Conservation (phyloP, 1,284 basidiomycete species). For the Tilletia horrida region DNA sequence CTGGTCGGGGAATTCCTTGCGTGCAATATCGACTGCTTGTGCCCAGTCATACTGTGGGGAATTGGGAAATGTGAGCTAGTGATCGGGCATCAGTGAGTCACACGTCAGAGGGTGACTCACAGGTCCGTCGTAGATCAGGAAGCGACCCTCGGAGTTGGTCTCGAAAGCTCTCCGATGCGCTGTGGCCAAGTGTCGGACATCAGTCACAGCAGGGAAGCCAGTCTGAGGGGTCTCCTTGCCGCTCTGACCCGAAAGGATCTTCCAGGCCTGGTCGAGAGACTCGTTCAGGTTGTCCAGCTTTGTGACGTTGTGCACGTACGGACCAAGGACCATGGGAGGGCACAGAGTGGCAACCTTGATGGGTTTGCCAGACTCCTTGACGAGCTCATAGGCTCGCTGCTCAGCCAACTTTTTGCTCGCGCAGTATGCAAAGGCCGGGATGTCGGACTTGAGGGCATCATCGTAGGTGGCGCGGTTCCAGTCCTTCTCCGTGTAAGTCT, state of each 20-base stretch:
- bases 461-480: constrained; percentile 64
- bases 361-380: constrained; percentile 26
- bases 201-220: not conserved
- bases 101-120: no score
- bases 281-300: constrained; percentile 61
- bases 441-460: constrained; percentile 34
- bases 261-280: constrained; percentile 57
- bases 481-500: constrained; percentile 58
- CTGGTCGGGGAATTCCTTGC: constrained; percentile 29
- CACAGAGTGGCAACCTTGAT: not conserved
- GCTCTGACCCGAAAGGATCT: constrained; percentile 56
- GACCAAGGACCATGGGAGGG: constrained; percentile 50
- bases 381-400: constrained; percentile 56
- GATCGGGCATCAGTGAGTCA: no score
- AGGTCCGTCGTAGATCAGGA: constrained; percentile 17
- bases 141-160: constrained; percentile 1
- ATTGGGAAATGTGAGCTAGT: no score
- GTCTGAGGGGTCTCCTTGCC: constrained; percentile 24
- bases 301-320: constrained; percentile 61
- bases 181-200: constrained; percentile 1
- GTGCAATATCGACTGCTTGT: constrained; percentile 40
- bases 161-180: constrained; percentile 12
- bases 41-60: constrained; percentile 26
- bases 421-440: constrained; percentile 59
- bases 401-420: constrained; percentile 68